Evolutionary conservation across 768 basidiomycete genomes (phyloP).

Genomic region (Lactarius pseudohatsudake): DNA sequence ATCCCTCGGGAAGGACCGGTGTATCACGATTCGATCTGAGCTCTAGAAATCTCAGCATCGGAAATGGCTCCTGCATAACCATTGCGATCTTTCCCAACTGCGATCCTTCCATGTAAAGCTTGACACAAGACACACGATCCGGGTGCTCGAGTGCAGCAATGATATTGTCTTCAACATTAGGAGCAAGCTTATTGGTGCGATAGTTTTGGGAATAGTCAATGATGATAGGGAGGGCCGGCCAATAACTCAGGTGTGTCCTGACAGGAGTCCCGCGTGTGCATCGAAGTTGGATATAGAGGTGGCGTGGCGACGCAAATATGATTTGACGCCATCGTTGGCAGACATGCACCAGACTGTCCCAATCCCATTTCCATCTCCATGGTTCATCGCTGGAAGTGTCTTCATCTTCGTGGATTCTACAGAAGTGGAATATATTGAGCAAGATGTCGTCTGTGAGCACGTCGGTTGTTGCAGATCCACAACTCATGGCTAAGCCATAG

Average conservation of each 20-base stretch:
- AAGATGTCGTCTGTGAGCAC: neutral
- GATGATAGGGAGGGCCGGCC: neutral
- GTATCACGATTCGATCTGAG: accelerated
- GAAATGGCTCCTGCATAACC: neutral
- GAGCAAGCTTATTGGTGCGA: too few species aligned
- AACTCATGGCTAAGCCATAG: neutral
- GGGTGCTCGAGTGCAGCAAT: neutral
- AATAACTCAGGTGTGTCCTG: neutral
- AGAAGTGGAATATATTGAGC: neutral
- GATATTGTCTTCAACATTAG: neutral
- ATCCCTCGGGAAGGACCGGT: neutral
- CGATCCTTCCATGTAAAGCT: neutral
- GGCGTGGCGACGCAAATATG: neutral
- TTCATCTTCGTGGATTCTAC: neutral
- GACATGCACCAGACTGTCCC: neutral
- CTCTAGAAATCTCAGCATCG: neutral
- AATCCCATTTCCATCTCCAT: neutral
- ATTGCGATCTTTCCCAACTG: neutral
- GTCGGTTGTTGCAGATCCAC: neutral
- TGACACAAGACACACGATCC: neutral
- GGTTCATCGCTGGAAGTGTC: neutral
- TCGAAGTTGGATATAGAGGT: neutral
- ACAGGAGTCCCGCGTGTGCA: neutral
- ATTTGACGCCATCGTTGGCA: neutral
- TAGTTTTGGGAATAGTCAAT: neutral